Conservation (phyloP, 768 basidiomycete genomes). For the Psilocybe sp. region DNA sequence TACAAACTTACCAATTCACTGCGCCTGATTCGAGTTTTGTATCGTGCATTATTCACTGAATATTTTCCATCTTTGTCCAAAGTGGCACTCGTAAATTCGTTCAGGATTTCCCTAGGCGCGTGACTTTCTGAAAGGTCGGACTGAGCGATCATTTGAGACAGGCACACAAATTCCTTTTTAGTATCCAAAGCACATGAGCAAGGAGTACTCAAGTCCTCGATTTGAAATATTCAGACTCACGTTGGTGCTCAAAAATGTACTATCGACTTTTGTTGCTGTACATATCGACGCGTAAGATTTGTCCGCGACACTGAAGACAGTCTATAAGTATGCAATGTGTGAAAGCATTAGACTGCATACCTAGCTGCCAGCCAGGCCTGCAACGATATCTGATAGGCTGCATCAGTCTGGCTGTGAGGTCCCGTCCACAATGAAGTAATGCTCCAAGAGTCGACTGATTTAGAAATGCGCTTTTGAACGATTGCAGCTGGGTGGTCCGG, state of each 20-base stretch:
- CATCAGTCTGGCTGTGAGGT: constrained; percentile 11
- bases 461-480: constrained; percentile 15
- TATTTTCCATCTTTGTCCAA: constrained; percentile 24
- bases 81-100: constrained; percentile 29
- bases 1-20: constrained; percentile 30
- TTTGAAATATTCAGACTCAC: constrained; percentile 16
- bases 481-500: constrained; percentile 26
- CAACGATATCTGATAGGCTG: constrained; percentile 25
- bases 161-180: constrained; percentile 27
- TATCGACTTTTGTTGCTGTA: constrained; percentile 16
- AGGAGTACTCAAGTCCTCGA: neutral
- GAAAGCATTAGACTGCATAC: constrained; percentile 15
- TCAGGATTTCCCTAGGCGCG: constrained; percentile 28
- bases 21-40: constrained; percentile 36
- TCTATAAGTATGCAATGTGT: neutral
- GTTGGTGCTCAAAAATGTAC: constrained; percentile 11
- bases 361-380: constrained; percentile 39
- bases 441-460: constrained; percentile 7
- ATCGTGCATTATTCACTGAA: constrained; percentile 35
- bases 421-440: constrained; percentile 30
- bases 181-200: neutral
- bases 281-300: constrained; percentile 2
- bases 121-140: constrained; percentile 28
- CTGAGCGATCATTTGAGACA: constrained; percentile 29
- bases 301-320: constrained; percentile 21